Conservation (phyloP, 2,329 filamentous ascomycete genomes). For the Didymella segeticola region DNA sequence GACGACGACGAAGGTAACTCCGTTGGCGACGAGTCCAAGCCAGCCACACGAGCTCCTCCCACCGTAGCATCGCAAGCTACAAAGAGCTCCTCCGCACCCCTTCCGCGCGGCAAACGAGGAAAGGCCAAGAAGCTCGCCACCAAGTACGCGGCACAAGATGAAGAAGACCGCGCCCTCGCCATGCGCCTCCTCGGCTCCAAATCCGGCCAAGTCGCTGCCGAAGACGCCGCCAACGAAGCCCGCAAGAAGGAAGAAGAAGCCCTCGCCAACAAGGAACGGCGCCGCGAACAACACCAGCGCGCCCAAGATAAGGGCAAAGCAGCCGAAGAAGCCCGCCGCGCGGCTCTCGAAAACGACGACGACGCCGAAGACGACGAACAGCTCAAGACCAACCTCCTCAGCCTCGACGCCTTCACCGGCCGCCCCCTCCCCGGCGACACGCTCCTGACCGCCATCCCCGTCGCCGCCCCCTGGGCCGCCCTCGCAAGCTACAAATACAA, state of each 20-base stretch:
- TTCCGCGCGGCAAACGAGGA: conserved; percentile 73
- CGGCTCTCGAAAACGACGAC: conserved; percentile 43
- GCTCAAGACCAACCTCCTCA: conserved; percentile 47
- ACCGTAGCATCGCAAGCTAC: conserved; percentile 39
- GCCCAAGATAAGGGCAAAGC: conserved; percentile 78
- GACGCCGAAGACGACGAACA: conserved; percentile 67
- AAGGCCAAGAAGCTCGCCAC: conserved; percentile 87
- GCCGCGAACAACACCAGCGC: conserved; percentile 79
- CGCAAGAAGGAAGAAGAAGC: conserved; percentile 74
- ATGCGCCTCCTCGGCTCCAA: conserved; percentile 85
- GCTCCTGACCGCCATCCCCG: conserved; percentile 69
- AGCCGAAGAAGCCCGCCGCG: conserved; percentile 72
- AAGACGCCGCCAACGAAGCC: conserved; percentile 67
- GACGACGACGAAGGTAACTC: conserved; percentile 45
- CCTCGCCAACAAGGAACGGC: conserved; percentile 74
- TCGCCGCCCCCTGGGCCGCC: conserved; percentile 70
- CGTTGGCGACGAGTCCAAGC: conserved; percentile 23
- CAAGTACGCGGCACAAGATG: conserved; percentile 94
- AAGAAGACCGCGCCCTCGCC: conserved; percentile 85
- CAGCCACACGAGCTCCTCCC: conserved; percentile 27
- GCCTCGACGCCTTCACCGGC: conserved; percentile 76
- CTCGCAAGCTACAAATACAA: conserved; percentile 84
- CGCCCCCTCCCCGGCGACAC: conserved; percentile 82
- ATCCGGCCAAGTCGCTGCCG: conserved; percentile 71
- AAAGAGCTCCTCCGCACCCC: conserved; percentile 38